Evolutionary conservation across 805 yeast genomes (phyloP).

Genomic region (Monosporozyma solicola): DNA sequence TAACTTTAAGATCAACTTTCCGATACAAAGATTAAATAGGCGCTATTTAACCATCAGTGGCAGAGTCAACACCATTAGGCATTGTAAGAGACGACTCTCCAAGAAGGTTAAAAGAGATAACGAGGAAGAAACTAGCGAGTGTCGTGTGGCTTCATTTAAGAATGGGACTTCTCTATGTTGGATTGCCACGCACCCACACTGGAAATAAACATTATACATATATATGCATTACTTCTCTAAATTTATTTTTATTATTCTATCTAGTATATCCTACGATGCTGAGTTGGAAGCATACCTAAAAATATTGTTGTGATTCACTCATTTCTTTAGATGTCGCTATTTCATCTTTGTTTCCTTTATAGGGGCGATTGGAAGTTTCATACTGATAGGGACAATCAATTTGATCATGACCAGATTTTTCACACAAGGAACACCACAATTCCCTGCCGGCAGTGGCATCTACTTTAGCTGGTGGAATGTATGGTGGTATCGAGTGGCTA

Average conservation of each 20-base stretch:
- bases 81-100: no score
- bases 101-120: no score
- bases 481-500: slow-evolving; percentile 24
- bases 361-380: neutral
- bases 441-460: slow-evolving; percentile 65
- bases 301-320: neutral
- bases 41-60: no score
- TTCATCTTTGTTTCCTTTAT: neutral
- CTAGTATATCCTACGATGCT: neutral
- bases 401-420: slow-evolving; percentile 80
- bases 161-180: no score
- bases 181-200: no score
- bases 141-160: no score
- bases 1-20: no score
- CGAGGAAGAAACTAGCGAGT: no score
- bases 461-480: slow-evolving; percentile 14
- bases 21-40: no score
- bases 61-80: no score
- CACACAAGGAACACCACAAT: slow-evolving; percentile 92
- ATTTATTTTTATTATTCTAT: neutral
- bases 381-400: slow-evolving; percentile 62
- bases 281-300: neutral
- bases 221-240: no score
- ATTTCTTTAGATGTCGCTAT: neutral
- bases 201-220: no score